Evolutionary conservation across 2,329 filamentous ascomycete genomes (phyloP).

Genomic region (Paraconiothyrium sp.): DNA sequence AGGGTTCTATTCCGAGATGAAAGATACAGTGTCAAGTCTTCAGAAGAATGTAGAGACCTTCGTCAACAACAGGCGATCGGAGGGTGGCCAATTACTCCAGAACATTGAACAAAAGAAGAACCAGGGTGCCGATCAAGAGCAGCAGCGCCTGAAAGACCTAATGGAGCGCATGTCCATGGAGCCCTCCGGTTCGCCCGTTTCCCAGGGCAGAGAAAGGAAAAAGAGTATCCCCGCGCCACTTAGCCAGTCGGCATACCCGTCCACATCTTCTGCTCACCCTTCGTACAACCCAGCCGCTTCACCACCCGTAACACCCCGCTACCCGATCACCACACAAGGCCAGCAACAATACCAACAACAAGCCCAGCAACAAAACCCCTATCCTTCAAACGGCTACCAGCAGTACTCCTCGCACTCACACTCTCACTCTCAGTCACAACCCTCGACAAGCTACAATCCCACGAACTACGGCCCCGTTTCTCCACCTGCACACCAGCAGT

Average conservation of each 20-base stretch:
- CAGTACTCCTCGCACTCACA: conserved; percentile 29
- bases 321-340: conserved; percentile 48
- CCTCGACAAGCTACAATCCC: conserved; percentile 55
- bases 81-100: conserved; percentile 87
- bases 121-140: conserved; percentile 80
- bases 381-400: conserved; percentile 37
- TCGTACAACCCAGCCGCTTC: conserved; percentile 62
- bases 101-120: conserved; percentile 85
- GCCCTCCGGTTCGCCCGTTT: conserved; percentile 47
- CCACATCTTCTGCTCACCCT: conserved; percentile 48
- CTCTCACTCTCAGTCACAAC: conserved; percentile 31
- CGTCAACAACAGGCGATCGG: conserved; percentile 90
- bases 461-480: conserved; percentile 57
- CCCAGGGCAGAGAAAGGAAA: conserved; percentile 43
- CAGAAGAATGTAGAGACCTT: conserved; percentile 97
- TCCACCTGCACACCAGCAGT: conserved; percentile 67
- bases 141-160: conserved; percentile 82
- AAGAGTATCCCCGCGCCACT: conserved; percentile 55
- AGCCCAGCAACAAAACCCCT: conserved; percentile 34
- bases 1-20: conserved; percentile 95
- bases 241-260: conserved; percentile 42
- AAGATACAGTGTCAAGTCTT: conserved; percentile 88
- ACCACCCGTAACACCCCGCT: conserved; percentile 58
- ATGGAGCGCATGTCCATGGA: conserved; percentile 98
- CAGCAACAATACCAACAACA: conserved; percentile 39